Evolutionary conservation across 2,329 filamentous ascomycete genomes (phyloP).

Genomic region (Geosmithia putterillii): DNA sequence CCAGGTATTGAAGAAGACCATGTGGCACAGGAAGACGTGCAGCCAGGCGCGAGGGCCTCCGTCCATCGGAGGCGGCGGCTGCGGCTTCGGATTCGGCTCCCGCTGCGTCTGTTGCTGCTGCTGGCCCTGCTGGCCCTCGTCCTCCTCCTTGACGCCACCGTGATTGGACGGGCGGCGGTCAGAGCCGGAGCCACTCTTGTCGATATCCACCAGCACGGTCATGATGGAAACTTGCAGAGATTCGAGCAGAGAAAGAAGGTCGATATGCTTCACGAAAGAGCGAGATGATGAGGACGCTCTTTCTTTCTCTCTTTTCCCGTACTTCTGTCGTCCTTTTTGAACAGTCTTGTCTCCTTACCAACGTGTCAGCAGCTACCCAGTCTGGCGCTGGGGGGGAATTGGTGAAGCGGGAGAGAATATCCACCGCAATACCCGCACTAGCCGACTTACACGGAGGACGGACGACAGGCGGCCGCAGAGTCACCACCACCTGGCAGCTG

Average conservation of each 20-base stretch:
- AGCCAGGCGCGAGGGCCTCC: slow-evolving; percentile 11
- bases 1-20: slow-evolving; percentile 30
- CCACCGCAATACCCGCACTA: neutral
- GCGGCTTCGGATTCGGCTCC: no score
- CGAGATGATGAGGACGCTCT: no score
- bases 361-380: neutral
- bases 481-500: no score
- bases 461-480: neutral
- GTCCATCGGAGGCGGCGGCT: slow-evolving; percentile 13
- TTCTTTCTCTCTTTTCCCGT: neutral
- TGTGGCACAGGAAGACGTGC: slow-evolving; percentile 16
- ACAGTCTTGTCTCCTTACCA: neutral
- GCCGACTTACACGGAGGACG: neutral
- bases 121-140: no score
- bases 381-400: neutral
- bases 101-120: no score
- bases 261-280: no score
- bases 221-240: neutral
- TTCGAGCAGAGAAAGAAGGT: neutral
- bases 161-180: neutral
- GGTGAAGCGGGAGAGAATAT: neutral
- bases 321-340: neutral
- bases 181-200: neutral
- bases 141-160: neutral
- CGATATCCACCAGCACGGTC: neutral